Percentiles rank a stretch among this genome's conserved stretches.
These are phyloP conservation scores for Hemileccinum impolitum DNA, from an alignment of 768 basidiomycete genomes.

Conservation along the genomic window DNA sequence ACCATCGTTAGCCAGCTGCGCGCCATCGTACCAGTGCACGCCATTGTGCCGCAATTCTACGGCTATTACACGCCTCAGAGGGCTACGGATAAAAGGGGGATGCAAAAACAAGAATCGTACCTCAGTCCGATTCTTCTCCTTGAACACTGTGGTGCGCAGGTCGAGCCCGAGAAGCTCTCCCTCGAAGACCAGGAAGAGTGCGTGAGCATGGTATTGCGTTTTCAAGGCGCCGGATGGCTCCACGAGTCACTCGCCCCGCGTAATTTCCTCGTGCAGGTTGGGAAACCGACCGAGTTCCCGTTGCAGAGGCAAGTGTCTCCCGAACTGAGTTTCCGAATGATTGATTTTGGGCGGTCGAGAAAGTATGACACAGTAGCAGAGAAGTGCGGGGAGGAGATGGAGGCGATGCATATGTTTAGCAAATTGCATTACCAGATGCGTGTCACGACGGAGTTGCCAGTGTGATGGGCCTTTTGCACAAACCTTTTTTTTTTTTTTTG, in stretches of 20 bases:
- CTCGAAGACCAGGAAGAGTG: conserved; percentile 42
- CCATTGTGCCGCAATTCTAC: conserved; percentile 62
- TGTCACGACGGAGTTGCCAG: too few species aligned
- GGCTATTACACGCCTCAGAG: conserved; percentile 47
- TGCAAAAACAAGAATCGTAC: conserved; percentile 1
- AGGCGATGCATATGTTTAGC: conserved; percentile 3
- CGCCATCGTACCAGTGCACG: conserved; percentile 44
- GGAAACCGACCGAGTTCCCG: conserved; percentile 35
- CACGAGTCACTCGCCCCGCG: conserved; percentile 42
- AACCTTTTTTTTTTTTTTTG: too few species aligned
- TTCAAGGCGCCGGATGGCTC: conserved; percentile 37
- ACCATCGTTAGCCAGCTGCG: conserved; percentile 28
- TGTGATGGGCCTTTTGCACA: too few species aligned
- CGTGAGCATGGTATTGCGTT: conserved; percentile 36
- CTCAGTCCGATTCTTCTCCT: conserved; percentile 44
- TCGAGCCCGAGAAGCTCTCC: conserved; percentile 27
- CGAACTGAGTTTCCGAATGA: conserved; percentile 34
- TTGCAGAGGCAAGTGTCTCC: conserved; percentile 6
- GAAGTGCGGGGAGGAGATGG: conserved; percentile 6
- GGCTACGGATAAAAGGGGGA: neutral
- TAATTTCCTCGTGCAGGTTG: conserved; percentile 44
- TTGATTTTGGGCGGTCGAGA: conserved; percentile 48
- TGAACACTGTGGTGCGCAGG: conserved; percentile 44
- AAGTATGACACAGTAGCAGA: neutral
- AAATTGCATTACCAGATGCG: neutral